These are phyloP conservation scores for Drosera spatulata DNA, from an alignment of 179 eudicot species.

Conservation along the genomic window DNA sequence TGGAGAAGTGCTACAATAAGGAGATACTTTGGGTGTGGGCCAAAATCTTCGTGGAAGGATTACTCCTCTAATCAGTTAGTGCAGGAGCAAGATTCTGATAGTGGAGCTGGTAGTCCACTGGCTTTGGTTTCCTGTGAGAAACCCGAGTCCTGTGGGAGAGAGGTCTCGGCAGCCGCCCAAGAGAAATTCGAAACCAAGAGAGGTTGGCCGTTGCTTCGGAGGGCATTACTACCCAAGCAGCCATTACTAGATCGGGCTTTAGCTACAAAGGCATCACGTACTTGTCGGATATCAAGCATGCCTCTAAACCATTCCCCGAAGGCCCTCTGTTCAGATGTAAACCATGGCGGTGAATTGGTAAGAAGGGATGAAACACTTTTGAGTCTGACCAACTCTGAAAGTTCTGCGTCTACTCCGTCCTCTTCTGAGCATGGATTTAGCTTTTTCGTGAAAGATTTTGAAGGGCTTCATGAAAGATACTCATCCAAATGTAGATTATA, in stretches of 20 bases:
- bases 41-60: conserved; percentile 27
- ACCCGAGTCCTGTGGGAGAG: conserved; percentile 10
- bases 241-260: conserved; percentile 12
- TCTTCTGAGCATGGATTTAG: conserved; percentile 17
- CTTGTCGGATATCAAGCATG: conserved; percentile 18
- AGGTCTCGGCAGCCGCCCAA: conserved; percentile 7
- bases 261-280: conserved; percentile 17
- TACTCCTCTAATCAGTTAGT: conserved; percentile 19
- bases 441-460: conserved; percentile 19
- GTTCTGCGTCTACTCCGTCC: conserved; percentile 10
- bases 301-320: conserved; percentile 17
- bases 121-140: conserved; percentile 35
- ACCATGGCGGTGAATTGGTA: conserved; percentile 15
- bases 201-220: conserved; percentile 32
- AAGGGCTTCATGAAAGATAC: conserved; percentile 27
- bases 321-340: conserved; percentile 32
- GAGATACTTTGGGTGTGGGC: conserved; percentile 30
- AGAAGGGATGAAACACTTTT: conserved; percentile 18
- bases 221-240: conserved; percentile 21
- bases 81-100: conserved; percentile 11
- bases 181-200: conserved; percentile 17
- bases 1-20: conserved; percentile 32
- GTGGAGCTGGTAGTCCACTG: conserved; percentile 17
- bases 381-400: conserved; percentile 15
- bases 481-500: conserved; percentile 43